Evolutionary conservation across 352 stramenopile species (phyloP), one percentile per base, ranked within the genome.

Genomic region (Salisapilia sapeloensis): DNA sequence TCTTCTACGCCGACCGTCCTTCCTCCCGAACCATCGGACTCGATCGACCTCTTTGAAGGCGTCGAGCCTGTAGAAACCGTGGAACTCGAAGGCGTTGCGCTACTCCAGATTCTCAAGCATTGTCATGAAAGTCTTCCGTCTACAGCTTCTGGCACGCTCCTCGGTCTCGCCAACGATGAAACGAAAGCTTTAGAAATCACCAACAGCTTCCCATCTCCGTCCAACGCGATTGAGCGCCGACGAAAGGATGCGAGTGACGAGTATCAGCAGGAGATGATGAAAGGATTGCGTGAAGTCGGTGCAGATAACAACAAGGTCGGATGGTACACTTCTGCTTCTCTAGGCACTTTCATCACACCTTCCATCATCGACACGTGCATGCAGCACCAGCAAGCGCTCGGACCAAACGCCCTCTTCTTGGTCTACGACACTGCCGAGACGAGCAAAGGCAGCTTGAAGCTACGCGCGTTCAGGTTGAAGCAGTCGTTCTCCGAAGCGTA

Each of bases 231-330:
- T 56, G 60, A 14, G 17, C 50, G 64, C n/a, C 58, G 56, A 20
- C 75, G 79, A 32, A 83, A 82, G 46, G 61, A 76, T 23, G 69
- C 83, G 17, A 58, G 67, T 24, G 75, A 97, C 44, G 91, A 97
- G 52, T 98, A 96, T 51, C 90, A 98, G 60, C 72, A 97, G 15
- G 90, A 98, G 62, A 98, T 98, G 94, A 97, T 98, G 91, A 96
- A 97, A 63, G 97, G 96, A 74, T 56, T 98, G 29, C 76, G 90
- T 30, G 92, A 98, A 58, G 72, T 97, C 18, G 97, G 97, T 51
- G 94, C 98, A 48, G 93, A 98, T 58, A 98, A 97, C 65, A 99
- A 98, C 62, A 97, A 95, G 56, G 85, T 98, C 33, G 93, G 94
- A 20, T 98, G 93, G 92, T 99, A 99, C 66, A 90, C 97, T 53